A percentile compares a stretch with the other conserved stretches of the same genome.
Conservation (phyloP, 2,329 filamentous ascomycete genomes). For the Ascochyta viciae-villosae region DNA sequence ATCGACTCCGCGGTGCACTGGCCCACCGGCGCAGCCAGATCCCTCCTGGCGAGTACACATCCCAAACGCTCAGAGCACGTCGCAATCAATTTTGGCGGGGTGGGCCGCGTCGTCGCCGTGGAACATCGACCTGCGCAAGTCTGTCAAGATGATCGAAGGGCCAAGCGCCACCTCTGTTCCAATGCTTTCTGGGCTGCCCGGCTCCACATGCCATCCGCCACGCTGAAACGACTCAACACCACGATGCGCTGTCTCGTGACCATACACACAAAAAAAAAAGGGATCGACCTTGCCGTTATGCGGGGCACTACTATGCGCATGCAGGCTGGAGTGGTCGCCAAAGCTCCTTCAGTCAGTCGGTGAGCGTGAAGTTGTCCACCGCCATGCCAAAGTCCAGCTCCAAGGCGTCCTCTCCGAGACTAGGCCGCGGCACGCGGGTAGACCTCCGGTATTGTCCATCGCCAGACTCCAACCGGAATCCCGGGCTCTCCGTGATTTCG, state of each 20-base stretch:
- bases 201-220: conserved; percentile 24
- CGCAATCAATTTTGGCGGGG: conserved; percentile 16
- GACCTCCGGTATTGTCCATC: conserved; percentile 13
- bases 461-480: conserved; percentile 12
- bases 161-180: conserved; percentile 18
- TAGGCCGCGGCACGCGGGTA: conserved; percentile 20
- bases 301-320: conserved; percentile 14
- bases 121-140: conserved; percentile 5
- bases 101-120: conserved; percentile 15
- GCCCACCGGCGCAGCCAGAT: conserved; percentile 14
- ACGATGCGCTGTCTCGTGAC: conserved; percentile 25
- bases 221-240: conserved; percentile 46
- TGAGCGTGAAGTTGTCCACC: conserved; percentile 16
- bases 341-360: conserved; percentile 15
- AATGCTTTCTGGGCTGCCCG: conserved; percentile 18
- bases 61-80: conserved; percentile 14
- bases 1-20: conserved; percentile 13
- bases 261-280: neutral
- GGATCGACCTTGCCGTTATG: conserved; percentile 20
- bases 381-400: conserved; percentile 9
- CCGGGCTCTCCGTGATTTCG: conserved; percentile 19
- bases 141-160: conserved; percentile 2
- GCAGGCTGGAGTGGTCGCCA: conserved; percentile 13
- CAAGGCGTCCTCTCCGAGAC: conserved; percentile 17
- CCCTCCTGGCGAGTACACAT: conserved; percentile 13